Conservation (phyloP, 192 early-diverging fungal species). For the Backusella tuberculispora region DNA sequence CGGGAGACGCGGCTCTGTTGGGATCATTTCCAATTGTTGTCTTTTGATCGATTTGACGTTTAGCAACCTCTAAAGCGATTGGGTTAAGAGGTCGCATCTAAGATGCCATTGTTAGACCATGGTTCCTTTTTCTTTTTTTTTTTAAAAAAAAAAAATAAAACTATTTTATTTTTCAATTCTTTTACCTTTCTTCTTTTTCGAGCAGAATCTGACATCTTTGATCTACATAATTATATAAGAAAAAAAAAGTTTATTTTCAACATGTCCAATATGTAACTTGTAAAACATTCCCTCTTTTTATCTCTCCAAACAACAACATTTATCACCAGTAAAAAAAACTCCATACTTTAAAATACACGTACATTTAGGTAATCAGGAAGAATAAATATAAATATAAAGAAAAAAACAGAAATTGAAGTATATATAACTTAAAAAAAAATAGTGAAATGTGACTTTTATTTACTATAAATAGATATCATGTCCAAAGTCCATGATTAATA, state of each 20-base stretch:
- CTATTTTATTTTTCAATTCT: not conserved
- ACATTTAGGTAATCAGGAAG: not conserved
- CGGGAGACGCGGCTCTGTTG: not conserved
- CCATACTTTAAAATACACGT: no score
- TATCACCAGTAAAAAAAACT: no score
- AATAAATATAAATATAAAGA: not conserved
- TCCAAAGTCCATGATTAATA: conserved; percentile 50
- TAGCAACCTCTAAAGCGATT: not conserved
- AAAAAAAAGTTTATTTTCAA: not conserved
- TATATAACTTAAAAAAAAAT: not conserved
- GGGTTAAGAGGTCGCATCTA: not conserved
- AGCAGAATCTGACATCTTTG: not conserved
- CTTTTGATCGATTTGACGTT: not conserved
- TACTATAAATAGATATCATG: conserved; percentile 1
- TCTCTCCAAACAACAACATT: not conserved
- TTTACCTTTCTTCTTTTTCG: not conserved
- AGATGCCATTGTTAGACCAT: not conserved
- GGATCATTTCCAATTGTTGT: not conserved
- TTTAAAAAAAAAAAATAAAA: not conserved
- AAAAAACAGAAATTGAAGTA: not conserved
- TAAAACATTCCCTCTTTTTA: not conserved
- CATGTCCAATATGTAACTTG: not conserved
- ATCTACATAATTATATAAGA: not conserved
- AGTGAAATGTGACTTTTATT: not conserved
- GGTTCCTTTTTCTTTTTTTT: no score